A percentile compares a stretch with the other conserved stretches of the same genome.
These are phyloP conservation scores for Papiliotrema laurentii DNA, from an alignment of 1,284 basidiomycete species.

Conservation along the genomic window DNA sequence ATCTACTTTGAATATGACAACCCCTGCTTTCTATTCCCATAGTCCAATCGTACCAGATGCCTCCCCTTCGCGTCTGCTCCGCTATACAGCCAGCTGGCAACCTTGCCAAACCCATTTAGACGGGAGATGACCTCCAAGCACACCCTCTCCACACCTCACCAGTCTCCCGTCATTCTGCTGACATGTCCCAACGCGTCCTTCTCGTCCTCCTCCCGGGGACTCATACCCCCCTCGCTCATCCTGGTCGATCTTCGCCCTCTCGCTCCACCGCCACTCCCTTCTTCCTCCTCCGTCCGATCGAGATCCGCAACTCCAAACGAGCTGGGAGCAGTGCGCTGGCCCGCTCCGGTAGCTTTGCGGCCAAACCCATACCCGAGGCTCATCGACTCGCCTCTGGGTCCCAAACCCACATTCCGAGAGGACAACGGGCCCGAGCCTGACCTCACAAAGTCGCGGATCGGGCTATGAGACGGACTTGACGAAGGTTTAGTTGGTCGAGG, in stretches of 20 bases:
- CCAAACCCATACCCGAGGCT: conserved; percentile 1
- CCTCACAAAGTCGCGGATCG: conserved; percentile 16
- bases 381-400: not conserved
- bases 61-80: too few species aligned
- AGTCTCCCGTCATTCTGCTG: not conserved
- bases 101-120: too few species aligned
- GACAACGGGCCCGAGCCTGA: not conserved
- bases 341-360: conserved; percentile 2
- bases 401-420: not conserved
- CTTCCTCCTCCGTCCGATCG: not conserved
- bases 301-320: conserved; percentile 1
- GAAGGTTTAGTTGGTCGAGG: conserved; percentile 11
- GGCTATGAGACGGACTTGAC: conserved; percentile 21
- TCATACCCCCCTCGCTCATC: not conserved
- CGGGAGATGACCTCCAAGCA: too few species aligned
- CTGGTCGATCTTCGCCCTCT: not conserved
- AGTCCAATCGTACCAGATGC: too few species aligned
- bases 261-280: not conserved
- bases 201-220: not conserved
- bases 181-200: not conserved
- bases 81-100: too few species aligned
- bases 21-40: too few species aligned
- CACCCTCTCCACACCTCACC: not conserved
- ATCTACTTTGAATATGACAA: too few species aligned
- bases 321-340: conserved; percentile 10